Percentiles rank a stretch among this genome's conserved stretches.
These are phyloP conservation scores for Anaeromyces robustus DNA, from an alignment of 192 early-diverging fungal species.

Conservation along the genomic window DNA sequence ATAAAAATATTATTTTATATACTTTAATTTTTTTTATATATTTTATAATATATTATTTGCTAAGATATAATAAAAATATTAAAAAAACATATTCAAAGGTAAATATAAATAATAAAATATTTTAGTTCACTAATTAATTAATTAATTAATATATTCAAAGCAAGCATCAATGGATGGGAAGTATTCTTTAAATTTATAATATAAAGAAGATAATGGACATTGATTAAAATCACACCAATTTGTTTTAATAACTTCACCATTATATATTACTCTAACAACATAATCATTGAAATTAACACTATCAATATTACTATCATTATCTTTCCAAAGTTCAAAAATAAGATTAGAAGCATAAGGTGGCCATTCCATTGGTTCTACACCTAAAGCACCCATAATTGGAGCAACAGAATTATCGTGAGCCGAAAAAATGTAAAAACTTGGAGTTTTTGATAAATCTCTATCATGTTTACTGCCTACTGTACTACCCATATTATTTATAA, in stretches of 20 bases:
- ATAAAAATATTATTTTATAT: too few relatives aligned
- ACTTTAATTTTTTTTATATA: too few relatives aligned
- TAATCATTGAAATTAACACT: conserved; percentile 4
- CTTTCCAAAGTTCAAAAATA: conserved; percentile 31
- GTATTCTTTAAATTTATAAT: neutral
- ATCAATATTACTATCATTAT: conserved; percentile 6
- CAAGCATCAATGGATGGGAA: neutral
- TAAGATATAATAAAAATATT: too few relatives aligned
- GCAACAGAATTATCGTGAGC: conserved; percentile 28
- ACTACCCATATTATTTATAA: conserved; percentile 5
- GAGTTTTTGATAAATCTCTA: conserved; percentile 9
- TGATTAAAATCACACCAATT: neutral
- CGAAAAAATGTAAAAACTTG: conserved; percentile 26
- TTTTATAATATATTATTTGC: too few relatives aligned
- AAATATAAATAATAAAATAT: too few relatives aligned
- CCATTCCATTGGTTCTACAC: conserved; percentile 21
- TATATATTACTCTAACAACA: conserved; percentile 32
- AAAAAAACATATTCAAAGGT: too few relatives aligned
- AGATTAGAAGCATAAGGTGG: conserved; percentile 35
- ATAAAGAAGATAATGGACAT: neutral
- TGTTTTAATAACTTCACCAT: conserved; percentile 18
- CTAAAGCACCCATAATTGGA: conserved; percentile 20
- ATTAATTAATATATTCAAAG: neutral
- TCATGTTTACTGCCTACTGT: conserved; percentile 9
- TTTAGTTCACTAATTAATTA: too few relatives aligned